phyloP scores from a whole-genome alignment of 1,139 yeast genomes.

The Suhomyces coccinellae region DNA sequence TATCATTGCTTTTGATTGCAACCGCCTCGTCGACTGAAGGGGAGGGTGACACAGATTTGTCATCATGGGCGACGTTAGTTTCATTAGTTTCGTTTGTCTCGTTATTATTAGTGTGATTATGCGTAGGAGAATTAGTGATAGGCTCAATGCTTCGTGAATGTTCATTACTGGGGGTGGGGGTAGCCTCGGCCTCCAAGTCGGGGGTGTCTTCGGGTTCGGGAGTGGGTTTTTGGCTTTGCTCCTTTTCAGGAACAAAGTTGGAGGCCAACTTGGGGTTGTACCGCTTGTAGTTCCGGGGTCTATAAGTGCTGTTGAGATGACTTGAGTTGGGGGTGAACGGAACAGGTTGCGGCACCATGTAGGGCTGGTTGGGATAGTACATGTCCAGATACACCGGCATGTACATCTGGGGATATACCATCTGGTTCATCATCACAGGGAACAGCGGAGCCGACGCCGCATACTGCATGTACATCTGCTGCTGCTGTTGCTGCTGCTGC shows the following conservation, averaged over 20 bases:
- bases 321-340: slow-evolving; percentile 13
- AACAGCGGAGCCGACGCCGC: slow-evolving; percentile 13
- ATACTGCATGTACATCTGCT: slow-evolving; percentile 18
- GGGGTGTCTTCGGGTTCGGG: slow-evolving; percentile 4
- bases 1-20: slow-evolving; percentile 6
- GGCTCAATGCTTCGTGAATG: slow-evolving; percentile 11
- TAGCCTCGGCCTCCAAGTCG: not conserved
- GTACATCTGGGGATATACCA: slow-evolving; percentile 20
- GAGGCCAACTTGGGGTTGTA: slow-evolving; percentile 10
- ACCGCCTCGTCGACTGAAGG: slow-evolving; percentile 1
- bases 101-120: slow-evolving; percentile 12
- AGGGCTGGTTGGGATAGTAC: slow-evolving; percentile 19
- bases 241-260: slow-evolving; percentile 8
- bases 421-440: slow-evolving; percentile 18
- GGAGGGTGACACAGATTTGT: slow-evolving; percentile 5
- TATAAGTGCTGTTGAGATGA: slow-evolving; percentile 10
- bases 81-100: slow-evolving; percentile 15
- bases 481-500: slow-evolving; percentile 14
- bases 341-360: slow-evolving; percentile 18
- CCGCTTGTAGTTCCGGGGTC: slow-evolving; percentile 12
- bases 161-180: slow-evolving; percentile 14
- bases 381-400: slow-evolving; percentile 20
- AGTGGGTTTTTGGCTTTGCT: not conserved
- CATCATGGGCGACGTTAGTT: slow-evolving; percentile 7
- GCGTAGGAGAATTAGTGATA: slow-evolving; percentile 4